Conservation (phyloP, 2,329 filamentous ascomycete genomes). For the Alternaria viburni region DNA sequence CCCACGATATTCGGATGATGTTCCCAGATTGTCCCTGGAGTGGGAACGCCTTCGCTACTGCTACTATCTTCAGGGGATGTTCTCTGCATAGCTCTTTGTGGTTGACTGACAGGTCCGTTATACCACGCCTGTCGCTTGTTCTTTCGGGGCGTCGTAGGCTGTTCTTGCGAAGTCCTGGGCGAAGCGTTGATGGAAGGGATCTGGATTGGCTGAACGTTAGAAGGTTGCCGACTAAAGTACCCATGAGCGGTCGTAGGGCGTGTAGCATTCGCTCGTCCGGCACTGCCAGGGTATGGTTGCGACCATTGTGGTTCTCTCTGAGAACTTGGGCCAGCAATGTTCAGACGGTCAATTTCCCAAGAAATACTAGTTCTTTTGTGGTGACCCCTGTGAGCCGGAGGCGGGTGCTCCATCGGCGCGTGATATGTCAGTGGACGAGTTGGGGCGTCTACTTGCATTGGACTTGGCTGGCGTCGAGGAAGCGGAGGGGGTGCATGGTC, state of each 20-base stretch:
- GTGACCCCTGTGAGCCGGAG: slow-evolving; percentile 24
- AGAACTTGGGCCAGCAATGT: slow-evolving; percentile 61
- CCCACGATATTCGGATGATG: slow-evolving; percentile 61
- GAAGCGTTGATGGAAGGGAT: slow-evolving; percentile 41
- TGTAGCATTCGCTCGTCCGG: slow-evolving; percentile 25
- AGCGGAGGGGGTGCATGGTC: slow-evolving; percentile 74
- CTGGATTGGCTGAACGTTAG: slow-evolving; percentile 31
- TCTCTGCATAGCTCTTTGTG: slow-evolving; percentile 48
- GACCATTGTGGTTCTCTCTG: slow-evolving; percentile 41
- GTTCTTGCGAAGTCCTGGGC: slow-evolving; percentile 47
- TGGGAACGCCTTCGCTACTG: slow-evolving; percentile 62
- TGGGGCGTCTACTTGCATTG: slow-evolving; percentile 75
- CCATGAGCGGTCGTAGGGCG: slow-evolving; percentile 48
- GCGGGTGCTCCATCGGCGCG: slow-evolving; percentile 35
- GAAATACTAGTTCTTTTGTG: slow-evolving; percentile 51
- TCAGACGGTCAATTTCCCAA: slow-evolving; percentile 72
- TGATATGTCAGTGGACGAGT: slow-evolving; percentile 51
- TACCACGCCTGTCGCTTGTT: slow-evolving; percentile 76
- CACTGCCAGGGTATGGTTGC: slow-evolving; percentile 35
- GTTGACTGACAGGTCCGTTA: slow-evolving; percentile 58
- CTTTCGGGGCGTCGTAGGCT: slow-evolving; percentile 61
- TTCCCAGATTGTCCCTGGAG: slow-evolving; percentile 59
- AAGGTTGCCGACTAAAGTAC: slow-evolving; percentile 36
- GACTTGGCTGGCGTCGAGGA: slow-evolving; percentile 70
- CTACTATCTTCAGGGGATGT: slow-evolving; percentile 63